Conservation (phyloP, 2,329 filamentous ascomycete species). For the Amauroascus niger region DNA sequence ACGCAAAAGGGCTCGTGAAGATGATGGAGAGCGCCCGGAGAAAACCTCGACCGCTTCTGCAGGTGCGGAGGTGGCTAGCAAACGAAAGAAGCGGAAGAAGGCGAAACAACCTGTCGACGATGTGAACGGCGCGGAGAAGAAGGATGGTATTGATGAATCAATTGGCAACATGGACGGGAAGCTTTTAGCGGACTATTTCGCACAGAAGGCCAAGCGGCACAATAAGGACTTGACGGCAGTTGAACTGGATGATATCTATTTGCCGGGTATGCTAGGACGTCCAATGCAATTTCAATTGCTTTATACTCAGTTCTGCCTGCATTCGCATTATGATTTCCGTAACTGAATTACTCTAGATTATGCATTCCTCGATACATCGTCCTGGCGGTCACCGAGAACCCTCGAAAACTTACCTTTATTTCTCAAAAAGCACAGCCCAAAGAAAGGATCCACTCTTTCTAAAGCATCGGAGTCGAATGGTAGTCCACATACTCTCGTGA, state of each 20-base stretch:
- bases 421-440: constrained; percentile 52
- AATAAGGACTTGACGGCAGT: constrained; percentile 71
- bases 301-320: not conserved
- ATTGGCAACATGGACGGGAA: constrained; percentile 75
- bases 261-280: constrained; percentile 53
- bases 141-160: constrained; percentile 67
- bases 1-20: constrained; percentile 14
- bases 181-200: constrained; percentile 75
- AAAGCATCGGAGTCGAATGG: constrained; percentile 59
- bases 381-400: constrained; percentile 56
- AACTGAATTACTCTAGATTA: constrained; percentile 45
- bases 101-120: constrained; percentile 22
- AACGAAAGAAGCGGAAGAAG: constrained; percentile 20
- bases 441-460: constrained; percentile 50
- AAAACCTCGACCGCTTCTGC: constrained; percentile 18
- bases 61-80: constrained; percentile 13
- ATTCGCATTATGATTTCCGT: not conserved
- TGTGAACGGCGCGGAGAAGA: constrained; percentile 43
- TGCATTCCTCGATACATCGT: constrained; percentile 69
- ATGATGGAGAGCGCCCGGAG: constrained; percentile 25
- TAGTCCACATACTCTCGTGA: constrained; percentile 73
- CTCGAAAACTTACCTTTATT: constrained; percentile 69
- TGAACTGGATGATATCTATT: constrained; percentile 71
- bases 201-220: constrained; percentile 66
- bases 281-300: not conserved